A percentile compares a stretch with the other conserved stretches of the same genome.
phyloP scores from a whole-genome alignment of 1,139 yeast species.

The Yamadazyma atmosphaerica region DNA sequence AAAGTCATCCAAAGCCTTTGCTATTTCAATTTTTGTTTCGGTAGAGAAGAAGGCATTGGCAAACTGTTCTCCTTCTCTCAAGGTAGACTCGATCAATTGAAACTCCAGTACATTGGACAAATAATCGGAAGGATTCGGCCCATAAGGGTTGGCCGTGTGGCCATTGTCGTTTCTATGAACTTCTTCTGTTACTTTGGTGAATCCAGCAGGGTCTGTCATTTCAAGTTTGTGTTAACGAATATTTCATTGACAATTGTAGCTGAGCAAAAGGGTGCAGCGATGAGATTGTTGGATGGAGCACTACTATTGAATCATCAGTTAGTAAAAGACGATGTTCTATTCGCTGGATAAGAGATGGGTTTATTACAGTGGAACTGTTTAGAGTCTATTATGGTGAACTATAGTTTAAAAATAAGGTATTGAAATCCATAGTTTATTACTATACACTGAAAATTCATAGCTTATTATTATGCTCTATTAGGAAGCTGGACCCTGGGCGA shows the following conservation, averaged over 20 bases:
- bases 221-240: background rate
- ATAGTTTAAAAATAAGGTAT: no score
- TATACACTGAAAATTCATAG: no score
- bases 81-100: conserved; percentile 54
- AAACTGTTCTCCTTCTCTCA: conserved; percentile 63
- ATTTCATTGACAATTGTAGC: no score
- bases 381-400: no score
- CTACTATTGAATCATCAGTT: no score
- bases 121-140: conserved; percentile 59
- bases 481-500: conserved; percentile 1
- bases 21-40: conserved; percentile 55
- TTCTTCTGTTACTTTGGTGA: conserved; percentile 17
- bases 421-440: no score
- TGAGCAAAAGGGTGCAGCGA: no score
- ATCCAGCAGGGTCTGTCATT: conserved; percentile 18
- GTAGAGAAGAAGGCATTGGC: conserved; percentile 59
- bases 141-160: conserved; percentile 46
- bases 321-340: background rate
- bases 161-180: conserved; percentile 7
- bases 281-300: no score
- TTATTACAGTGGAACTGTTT: no score
- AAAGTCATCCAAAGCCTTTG: conserved; percentile 58
- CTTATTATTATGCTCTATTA: background rate
- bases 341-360: background rate
- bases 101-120: conserved; percentile 54